Percentiles rank a stretch among this genome's conserved stretches.
These are phyloP conservation scores for Chlamydomonas incerta DNA, from an alignment of 139 green algal genomes.

Conservation along the genomic window DNA sequence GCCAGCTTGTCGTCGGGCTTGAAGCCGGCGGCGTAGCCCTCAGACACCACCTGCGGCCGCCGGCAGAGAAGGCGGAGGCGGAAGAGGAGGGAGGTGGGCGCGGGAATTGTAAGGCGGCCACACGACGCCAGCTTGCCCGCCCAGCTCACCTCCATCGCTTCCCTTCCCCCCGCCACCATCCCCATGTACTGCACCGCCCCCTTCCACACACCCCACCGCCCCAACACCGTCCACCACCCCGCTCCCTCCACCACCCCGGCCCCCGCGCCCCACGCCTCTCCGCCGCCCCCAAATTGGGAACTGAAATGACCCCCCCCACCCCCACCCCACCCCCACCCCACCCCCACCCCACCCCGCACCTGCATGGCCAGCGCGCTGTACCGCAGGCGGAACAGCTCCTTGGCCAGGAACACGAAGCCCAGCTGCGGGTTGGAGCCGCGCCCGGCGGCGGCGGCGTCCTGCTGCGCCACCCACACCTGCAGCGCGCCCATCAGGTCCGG, in stretches of 20 bases:
- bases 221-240: no score
- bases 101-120: not conserved
- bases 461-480: slow-evolving; percentile 15
- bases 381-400: slow-evolving; percentile 34
- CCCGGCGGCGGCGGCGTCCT: slow-evolving; percentile 3
- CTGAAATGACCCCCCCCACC: no score
- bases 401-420: slow-evolving; percentile 32
- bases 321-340: no score
- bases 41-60: slow-evolving; percentile 10
- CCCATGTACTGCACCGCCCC: not conserved
- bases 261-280: no score
- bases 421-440: not conserved
- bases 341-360: not conserved
- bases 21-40: slow-evolving; percentile 13
- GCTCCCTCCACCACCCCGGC: no score
- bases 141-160: no score
- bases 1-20: slow-evolving; percentile 29
- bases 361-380: slow-evolving; percentile 37
- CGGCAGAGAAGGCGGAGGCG: not conserved
- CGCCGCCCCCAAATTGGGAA: no score
- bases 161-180: not conserved
- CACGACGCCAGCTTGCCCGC: no score
- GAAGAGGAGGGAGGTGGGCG: not conserved
- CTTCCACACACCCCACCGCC: not conserved
- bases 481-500: slow-evolving; percentile 32